Conservation (phyloP, 305 asterid genomes). For the Coffea humblotiana region DNA sequence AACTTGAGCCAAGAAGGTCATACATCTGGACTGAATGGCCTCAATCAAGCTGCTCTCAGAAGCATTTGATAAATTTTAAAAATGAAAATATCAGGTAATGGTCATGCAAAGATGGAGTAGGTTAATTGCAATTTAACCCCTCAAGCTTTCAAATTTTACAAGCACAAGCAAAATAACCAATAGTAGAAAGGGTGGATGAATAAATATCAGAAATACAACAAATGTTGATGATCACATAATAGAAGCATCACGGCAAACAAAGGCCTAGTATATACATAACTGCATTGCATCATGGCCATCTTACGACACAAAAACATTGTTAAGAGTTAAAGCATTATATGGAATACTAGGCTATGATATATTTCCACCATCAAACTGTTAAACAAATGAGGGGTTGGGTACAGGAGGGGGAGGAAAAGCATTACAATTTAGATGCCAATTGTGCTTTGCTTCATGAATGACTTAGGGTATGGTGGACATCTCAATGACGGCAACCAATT, state of each 20-base stretch:
- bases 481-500: background rate
- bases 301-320: background rate
- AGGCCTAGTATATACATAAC: background rate
- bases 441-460: background rate
- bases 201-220: too few relatives aligned
- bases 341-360: background rate
- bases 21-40: too few relatives aligned
- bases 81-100: background rate
- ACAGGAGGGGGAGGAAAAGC: too few relatives aligned
- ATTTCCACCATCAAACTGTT: background rate
- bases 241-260: background rate
- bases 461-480: background rate
- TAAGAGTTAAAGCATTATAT: background rate
- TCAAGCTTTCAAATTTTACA: background rate
- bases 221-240: background rate
- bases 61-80: background rate
- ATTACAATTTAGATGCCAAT: background rate
- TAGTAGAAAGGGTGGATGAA: background rate
- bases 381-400: background rate
- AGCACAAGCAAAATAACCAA: background rate
- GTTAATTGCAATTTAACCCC: background rate
- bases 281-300: background rate
- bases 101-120: background rate
- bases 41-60: background rate
- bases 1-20: too few relatives aligned